These are phyloP conservation scores for Scenedesmus sp. DNA, from an alignment of 163 green algal genomes.

Conservation along the genomic window DNA sequence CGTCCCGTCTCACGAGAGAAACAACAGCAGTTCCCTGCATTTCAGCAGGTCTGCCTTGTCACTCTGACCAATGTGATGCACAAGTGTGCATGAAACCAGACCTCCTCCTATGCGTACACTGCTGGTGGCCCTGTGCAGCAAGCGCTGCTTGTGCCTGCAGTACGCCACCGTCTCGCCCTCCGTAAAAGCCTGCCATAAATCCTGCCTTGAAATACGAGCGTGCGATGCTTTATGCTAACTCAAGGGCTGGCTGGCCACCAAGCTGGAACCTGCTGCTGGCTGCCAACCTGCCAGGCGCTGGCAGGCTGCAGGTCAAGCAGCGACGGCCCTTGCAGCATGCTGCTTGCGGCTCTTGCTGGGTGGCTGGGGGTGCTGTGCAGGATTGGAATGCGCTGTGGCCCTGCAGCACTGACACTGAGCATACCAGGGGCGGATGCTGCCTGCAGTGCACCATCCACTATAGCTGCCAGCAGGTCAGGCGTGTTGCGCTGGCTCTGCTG, in stretches of 20 bases:
- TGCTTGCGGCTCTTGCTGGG: background rate
- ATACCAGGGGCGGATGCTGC: background rate
- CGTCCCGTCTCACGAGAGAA: background rate
- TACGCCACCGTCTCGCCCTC: background rate
- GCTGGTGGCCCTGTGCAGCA: background rate
- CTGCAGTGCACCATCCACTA: constrained; percentile 1
- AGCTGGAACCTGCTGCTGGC: background rate
- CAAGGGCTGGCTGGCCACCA: background rate
- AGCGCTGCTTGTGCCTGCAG: background rate
- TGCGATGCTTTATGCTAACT: too few relatives aligned
- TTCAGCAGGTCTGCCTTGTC: background rate
- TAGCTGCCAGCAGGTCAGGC: background rate
- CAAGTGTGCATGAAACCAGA: background rate
- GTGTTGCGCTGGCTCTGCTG: background rate
- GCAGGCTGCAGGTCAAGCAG: background rate
- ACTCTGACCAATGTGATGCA: background rate
- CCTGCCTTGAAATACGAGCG: too few relatives aligned
- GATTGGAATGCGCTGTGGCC: background rate
- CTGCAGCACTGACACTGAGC: background rate
- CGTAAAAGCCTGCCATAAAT: background rate
- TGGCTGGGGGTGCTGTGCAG: background rate
- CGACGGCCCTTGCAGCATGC: background rate
- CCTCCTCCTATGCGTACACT: background rate
- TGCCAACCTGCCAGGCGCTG: background rate
- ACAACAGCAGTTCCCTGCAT: background rate